These are phyloP conservation scores for Baudoinia panamericana DNA, from an alignment of 495 filamentous ascomycete species.

Conservation along the genomic window DNA sequence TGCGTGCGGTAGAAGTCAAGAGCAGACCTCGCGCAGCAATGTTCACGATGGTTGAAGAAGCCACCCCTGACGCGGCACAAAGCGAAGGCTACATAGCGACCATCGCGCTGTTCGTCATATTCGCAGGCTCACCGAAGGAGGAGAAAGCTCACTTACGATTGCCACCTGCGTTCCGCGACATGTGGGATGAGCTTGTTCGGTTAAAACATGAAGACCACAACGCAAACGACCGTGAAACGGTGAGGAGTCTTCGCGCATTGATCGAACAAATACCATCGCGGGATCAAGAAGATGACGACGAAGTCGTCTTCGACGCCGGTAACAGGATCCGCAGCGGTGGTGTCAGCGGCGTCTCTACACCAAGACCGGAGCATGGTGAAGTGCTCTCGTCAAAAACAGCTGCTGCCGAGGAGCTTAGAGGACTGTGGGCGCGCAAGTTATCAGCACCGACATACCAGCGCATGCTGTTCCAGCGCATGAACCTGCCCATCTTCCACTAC, in stretches of 20 bases:
- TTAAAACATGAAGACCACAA: slow-evolving; percentile 55
- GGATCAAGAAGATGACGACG: slow-evolving; percentile 53
- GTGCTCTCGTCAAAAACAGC: slow-evolving; percentile 29
- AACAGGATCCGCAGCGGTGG: slow-evolving; percentile 52
- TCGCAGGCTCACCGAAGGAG: slow-evolving; percentile 61
- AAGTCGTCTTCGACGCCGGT: slow-evolving; percentile 56
- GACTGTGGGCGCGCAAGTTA: slow-evolving; percentile 58
- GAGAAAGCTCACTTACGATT: slow-evolving; percentile 72
- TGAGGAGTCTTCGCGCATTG: slow-evolving; percentile 49
- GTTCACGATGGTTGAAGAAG: slow-evolving; percentile 60
- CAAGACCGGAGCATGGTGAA: slow-evolving; percentile 26
- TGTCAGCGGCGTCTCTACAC: slow-evolving; percentile 14
- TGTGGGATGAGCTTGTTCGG: slow-evolving; percentile 68
- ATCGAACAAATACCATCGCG: slow-evolving; percentile 41
- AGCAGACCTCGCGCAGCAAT: slow-evolving; percentile 35
- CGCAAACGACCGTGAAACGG: slow-evolving; percentile 48
- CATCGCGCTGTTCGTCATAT: slow-evolving; percentile 65
- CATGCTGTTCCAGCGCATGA: slow-evolving; percentile 50
- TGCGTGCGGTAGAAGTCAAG: slow-evolving; percentile 33
- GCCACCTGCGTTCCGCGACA: slow-evolving; percentile 65
- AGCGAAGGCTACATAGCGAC: slow-evolving; percentile 81
- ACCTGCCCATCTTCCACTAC: slow-evolving; percentile 81
- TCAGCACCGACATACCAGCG: slow-evolving; percentile 45
- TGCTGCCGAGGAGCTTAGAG: slow-evolving; percentile 34
- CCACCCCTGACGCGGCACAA: slow-evolving; percentile 65